Evolutionary conservation across 345 rosid species (phyloP).

Genomic region (Eutrema japonicum): DNA sequence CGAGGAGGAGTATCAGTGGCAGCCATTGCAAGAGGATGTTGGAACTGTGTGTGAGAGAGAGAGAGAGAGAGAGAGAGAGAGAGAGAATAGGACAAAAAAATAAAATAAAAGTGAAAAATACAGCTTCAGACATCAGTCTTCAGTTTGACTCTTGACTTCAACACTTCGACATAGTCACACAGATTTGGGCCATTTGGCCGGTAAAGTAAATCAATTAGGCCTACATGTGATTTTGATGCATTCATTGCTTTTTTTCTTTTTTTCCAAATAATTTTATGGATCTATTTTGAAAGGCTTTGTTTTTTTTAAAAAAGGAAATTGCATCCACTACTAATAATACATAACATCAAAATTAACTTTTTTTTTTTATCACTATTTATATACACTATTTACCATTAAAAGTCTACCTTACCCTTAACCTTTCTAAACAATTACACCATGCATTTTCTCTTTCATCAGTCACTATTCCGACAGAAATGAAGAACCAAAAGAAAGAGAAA

Average conservation of each 20-base stretch:
- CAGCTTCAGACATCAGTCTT: background rate
- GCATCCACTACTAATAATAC: too few relatives aligned
- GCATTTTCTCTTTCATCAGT: too few relatives aligned
- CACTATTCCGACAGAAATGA: too few relatives aligned
- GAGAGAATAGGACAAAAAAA: background rate
- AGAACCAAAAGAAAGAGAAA: fast-evolving
- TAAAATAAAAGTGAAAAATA: background rate
- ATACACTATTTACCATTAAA: too few relatives aligned
- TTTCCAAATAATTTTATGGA: too few relatives aligned
- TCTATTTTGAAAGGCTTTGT: background rate
- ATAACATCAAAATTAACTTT: too few relatives aligned
- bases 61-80: background rate
- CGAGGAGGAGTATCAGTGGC: constrained; percentile 18
- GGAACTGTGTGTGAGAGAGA: background rate
- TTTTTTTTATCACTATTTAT: too few relatives aligned
- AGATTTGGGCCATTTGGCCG: background rate
- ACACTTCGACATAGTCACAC: background rate
- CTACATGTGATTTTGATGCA: background rate
- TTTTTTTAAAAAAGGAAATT: too few relatives aligned
- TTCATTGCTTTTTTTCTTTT: background rate
- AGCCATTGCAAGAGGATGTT: constrained; percentile 7
- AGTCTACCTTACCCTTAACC: too few relatives aligned
- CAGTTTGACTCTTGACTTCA: background rate
- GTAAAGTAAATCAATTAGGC: background rate
- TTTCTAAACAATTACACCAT: too few relatives aligned